Percentiles rank a stretch among this genome's conserved stretches.
Evolutionary conservation across 805 yeast genomes (phyloP).

Genomic region (Metschnikowia similis): DNA sequence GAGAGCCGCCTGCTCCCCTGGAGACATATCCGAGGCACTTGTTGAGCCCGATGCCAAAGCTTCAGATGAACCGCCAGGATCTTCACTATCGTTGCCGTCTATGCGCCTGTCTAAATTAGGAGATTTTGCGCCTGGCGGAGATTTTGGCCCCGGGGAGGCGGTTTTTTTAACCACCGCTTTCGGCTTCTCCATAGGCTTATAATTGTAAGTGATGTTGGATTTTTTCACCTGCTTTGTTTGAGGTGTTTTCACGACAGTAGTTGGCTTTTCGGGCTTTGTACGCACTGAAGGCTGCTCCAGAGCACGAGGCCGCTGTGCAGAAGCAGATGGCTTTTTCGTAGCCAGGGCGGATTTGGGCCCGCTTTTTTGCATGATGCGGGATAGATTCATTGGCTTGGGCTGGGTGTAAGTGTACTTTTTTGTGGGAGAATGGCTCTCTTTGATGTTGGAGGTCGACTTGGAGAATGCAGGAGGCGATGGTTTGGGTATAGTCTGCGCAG

Average conservation of each 20-base stretch:
- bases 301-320: constrained; percentile 7
- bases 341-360: constrained; percentile 1
- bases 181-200: constrained; percentile 16
- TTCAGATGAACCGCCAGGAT: background rate
- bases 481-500: background rate
- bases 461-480: constrained; percentile 8
- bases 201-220: constrained; percentile 31
- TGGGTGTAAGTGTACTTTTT: constrained; percentile 31
- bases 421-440: constrained; percentile 9
- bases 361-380: constrained; percentile 27
- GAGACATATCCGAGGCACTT: constrained; percentile 9
- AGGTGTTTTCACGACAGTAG: constrained; percentile 2
- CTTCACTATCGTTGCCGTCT: constrained; percentile 20
- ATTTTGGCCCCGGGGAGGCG: background rate
- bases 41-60: background rate
- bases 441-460: constrained; percentile 24
- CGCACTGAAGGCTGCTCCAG: constrained; percentile 3
- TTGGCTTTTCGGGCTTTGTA: background rate
- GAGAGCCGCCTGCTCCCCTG: constrained; percentile 32
- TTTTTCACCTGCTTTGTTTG: constrained; percentile 16
- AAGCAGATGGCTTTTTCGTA: background rate
- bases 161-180: background rate
- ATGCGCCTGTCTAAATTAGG: constrained; percentile 27
- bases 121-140: constrained; percentile 10
- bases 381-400: constrained; percentile 38